phyloP scores from a whole-genome alignment of 2,329 filamentous ascomycete species.

The Aphanoascus verrucosus region DNA sequence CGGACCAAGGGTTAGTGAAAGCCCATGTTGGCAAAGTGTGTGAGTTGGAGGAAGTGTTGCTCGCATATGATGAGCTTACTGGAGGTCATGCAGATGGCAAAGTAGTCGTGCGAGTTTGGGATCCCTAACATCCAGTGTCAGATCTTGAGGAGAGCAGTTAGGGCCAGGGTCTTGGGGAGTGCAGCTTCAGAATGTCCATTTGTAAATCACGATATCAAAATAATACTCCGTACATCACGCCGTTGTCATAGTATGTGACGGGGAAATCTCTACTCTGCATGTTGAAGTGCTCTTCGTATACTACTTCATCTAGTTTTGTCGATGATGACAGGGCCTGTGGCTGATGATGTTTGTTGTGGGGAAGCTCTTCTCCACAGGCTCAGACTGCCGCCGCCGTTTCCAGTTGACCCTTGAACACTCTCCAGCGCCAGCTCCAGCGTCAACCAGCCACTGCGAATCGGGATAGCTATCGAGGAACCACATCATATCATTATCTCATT shows the following conservation, averaged over 20 bases:
- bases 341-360: background rate
- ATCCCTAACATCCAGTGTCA: constrained; percentile 5
- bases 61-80: constrained; percentile 9
- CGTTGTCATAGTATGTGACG: background rate
- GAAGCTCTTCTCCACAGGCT: background rate
- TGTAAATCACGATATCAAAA: background rate
- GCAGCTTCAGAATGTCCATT: background rate
- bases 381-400: background rate
- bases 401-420: background rate
- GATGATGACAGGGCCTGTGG: background rate
- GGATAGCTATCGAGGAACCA: background rate
- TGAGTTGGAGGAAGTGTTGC: constrained; percentile 4
- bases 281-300: too few species aligned
- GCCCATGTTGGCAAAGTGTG: constrained; percentile 7
- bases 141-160: background rate
- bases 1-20: constrained; percentile 7
- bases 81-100: constrained; percentile 13
- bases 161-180: background rate
- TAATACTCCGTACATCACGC: background rate
- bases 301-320: background rate
- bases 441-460: background rate
- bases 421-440: background rate
- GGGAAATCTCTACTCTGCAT: too few species aligned
- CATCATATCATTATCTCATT: background rate
- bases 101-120: constrained; percentile 12